Conservation (phyloP, 805 yeast species). For the Sugiyamaella valdiviana region DNA sequence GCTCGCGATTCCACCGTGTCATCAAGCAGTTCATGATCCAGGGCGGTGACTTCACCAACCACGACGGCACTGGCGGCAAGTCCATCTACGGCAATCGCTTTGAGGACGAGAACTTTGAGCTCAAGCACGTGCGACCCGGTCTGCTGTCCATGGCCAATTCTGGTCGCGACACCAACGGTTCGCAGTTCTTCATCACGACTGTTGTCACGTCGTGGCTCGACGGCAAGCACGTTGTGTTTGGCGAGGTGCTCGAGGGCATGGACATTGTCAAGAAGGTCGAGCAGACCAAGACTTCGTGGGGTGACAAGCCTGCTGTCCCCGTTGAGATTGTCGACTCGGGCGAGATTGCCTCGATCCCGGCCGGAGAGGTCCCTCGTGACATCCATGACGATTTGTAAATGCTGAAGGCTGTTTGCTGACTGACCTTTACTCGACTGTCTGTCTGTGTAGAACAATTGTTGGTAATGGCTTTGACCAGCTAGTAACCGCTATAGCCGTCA, state of each 20-base stretch:
- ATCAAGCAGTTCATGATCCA: constrained; percentile 72
- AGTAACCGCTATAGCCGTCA: too few relatives aligned
- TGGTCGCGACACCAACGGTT: constrained; percentile 69
- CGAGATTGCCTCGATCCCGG: constrained; percentile 38
- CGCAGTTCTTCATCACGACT: constrained; percentile 93
- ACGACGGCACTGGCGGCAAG: constrained; percentile 65
- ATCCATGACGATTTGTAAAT: constrained; percentile 17
- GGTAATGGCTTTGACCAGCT: too few relatives aligned
- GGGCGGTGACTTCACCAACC: constrained; percentile 75
- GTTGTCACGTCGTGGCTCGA: constrained; percentile 88
- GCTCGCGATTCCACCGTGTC: constrained; percentile 66
- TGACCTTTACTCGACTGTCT: background rate
- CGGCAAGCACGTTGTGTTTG: constrained; percentile 93
- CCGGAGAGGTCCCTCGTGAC: constrained; percentile 11
- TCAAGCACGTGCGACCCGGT: constrained; percentile 55
- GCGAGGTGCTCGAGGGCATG: constrained; percentile 78
- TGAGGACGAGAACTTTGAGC: constrained; percentile 69
- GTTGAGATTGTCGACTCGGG: constrained; percentile 68
- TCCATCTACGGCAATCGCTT: constrained; percentile 72
- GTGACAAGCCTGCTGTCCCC: constrained; percentile 66
- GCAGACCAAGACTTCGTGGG: constrained; percentile 56
- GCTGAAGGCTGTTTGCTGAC: background rate
- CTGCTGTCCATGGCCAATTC: constrained; percentile 73
- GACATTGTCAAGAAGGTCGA: constrained; percentile 77
- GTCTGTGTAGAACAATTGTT: too few relatives aligned